A percentile compares a stretch with the other conserved stretches of the same genome.
Evolutionary conservation across 2,329 filamentous ascomycete genomes (phyloP).

Genomic region (Pseudodiploospora longispora): DNA sequence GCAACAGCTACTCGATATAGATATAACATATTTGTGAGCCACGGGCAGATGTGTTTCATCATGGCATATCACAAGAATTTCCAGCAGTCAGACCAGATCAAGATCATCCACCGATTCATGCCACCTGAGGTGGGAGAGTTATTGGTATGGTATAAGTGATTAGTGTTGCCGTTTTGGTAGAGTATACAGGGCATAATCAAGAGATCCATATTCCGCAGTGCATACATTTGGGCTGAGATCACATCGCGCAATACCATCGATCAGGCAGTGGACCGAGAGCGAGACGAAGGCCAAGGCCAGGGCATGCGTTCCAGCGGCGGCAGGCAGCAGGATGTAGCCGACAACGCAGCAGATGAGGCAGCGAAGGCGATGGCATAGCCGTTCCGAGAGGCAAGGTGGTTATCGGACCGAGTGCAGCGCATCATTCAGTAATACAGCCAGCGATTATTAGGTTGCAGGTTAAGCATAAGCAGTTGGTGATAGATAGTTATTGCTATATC

Average conservation of each 20-base stretch:
- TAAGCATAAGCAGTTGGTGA: background rate
- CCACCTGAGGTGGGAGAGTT: background rate
- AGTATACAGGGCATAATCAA: background rate
- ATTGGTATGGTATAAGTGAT: background rate
- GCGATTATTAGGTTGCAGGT: background rate
- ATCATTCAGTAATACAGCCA: background rate
- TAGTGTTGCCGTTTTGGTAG: slow-evolving; percentile 2
- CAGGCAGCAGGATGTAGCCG: too few relatives aligned
- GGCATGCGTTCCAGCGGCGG: too few relatives aligned
- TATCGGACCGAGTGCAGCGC: background rate
- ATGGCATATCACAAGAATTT: slow-evolving; percentile 5
- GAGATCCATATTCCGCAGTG: background rate
- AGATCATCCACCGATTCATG: background rate
- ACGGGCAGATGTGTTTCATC: slow-evolving; percentile 3
- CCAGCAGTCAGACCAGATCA: background rate
- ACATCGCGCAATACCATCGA: background rate
- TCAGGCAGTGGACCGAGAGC: background rate
- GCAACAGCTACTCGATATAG: too few relatives aligned
- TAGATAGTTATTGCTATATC: background rate
- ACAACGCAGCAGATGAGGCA: background rate
- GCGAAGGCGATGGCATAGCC: background rate
- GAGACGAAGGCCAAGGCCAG: too few relatives aligned
- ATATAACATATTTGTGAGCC: background rate
- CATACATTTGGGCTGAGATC: background rate
- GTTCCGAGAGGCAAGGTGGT: background rate